Conservation (phyloP, 768 basidiomycete species). For the Russula sp. region DNA sequence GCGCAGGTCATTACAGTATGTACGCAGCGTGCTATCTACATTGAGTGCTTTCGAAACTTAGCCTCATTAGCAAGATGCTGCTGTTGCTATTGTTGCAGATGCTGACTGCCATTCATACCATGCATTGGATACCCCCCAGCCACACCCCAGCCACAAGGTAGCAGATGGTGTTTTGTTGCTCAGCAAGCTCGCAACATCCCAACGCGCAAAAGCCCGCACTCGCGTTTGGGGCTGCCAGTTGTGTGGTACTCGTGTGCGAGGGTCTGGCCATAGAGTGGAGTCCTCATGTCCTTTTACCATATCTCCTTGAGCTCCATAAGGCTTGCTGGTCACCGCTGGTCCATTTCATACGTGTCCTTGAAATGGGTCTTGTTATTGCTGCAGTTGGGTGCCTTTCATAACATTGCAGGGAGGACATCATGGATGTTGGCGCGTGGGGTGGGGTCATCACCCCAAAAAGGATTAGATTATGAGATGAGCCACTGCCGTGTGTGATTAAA, state of each 20-base stretch:
- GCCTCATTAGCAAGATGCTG: background rate
- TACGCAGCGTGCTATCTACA: background rate
- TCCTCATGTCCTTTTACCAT: constrained; percentile 70
- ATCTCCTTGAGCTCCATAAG: constrained; percentile 54
- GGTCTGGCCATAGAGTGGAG: constrained; percentile 42
- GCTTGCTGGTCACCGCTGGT: constrained; percentile 26
- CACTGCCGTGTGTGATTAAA: constrained; percentile 3
- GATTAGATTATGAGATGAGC: constrained; percentile 7
- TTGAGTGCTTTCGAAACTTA: background rate
- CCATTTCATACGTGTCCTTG: constrained; percentile 31
- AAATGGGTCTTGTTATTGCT: constrained; percentile 19
- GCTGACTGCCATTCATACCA: background rate
- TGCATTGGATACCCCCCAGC: constrained; percentile 16
- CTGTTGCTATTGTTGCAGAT: background rate
- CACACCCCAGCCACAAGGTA: constrained; percentile 21
- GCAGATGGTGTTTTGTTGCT: constrained; percentile 57
- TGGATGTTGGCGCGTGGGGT: constrained; percentile 18
- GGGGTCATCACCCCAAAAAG: constrained; percentile 16
- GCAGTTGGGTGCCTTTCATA: constrained; percentile 19
- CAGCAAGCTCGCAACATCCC: constrained; percentile 60
- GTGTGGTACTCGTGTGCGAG: constrained; percentile 9
- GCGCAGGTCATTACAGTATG: constrained; percentile 54
- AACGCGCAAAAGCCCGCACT: constrained; percentile 42
- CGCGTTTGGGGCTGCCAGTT: constrained; percentile 24
- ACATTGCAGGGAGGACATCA: constrained; percentile 18